Percentiles rank a stretch among this genome's conserved stretches.
Conservation (phyloP, 2,329 filamentous ascomycete genomes). For the Xylaria sp. region DNA sequence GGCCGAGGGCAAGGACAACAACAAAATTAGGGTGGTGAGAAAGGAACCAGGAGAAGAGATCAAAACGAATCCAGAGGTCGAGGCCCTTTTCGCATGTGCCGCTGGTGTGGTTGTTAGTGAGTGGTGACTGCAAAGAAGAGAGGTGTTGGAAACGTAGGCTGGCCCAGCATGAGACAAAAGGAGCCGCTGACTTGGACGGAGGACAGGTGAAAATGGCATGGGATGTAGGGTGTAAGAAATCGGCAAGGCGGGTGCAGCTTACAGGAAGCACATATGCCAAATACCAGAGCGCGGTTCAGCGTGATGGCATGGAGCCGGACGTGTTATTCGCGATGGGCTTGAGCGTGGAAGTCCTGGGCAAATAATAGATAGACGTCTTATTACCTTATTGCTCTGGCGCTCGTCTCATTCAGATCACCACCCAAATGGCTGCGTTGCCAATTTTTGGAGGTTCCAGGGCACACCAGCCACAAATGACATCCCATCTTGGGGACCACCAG, state of each 20-base stretch:
- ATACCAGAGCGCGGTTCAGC: background rate
- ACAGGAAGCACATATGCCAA: background rate
- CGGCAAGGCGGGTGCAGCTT: background rate
- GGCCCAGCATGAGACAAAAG: background rate
- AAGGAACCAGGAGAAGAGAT: background rate
- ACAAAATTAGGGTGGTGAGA: background rate
- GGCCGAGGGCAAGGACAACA: conserved; percentile 6
- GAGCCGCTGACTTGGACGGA: background rate
- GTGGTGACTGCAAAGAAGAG: background rate
- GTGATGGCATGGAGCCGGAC: background rate
- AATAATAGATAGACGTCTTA: conserved; percentile 9
- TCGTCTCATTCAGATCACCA: conserved; percentile 26
- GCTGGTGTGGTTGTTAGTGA: background rate
- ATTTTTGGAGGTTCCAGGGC: conserved; percentile 36
- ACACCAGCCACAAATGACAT: conserved; percentile 23
- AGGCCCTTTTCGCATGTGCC: background rate
- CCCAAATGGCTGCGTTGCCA: conserved; percentile 25
- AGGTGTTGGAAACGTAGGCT: background rate
- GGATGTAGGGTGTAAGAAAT: background rate
- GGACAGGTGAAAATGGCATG: background rate
- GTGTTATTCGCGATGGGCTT: background rate
- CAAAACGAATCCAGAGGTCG: background rate
- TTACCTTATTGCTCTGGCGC: conserved; percentile 24
- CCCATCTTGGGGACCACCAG: conserved; percentile 17
- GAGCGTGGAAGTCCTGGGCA: background rate